Base-by-base conservation (phyloP, 176 grass and related monocot species). In the Carex myosuroides region DNA sequence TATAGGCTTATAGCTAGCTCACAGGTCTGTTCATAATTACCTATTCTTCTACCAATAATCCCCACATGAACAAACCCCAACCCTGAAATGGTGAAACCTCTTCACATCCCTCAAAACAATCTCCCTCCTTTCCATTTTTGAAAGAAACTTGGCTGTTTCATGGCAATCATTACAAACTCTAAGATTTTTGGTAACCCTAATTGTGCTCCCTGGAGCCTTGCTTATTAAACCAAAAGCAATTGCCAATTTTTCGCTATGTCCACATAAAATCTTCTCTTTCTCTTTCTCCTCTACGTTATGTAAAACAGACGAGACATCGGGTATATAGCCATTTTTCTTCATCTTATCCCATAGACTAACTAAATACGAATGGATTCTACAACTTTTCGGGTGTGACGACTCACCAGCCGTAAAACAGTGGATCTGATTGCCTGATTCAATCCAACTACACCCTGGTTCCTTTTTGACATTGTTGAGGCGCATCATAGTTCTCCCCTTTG, bases 101-200 rank as follows among this genome's bases (percentile, higher is more conserved):
- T 85, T 86, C 13, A 90, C 83, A 14, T 98, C 92, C 75, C 95
- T 90, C 1, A 98, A 91, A 80, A 95, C 83, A 8, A 94, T 98
- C 77, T 93, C 89, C 79, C 95, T 88, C 21, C 80, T 86, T 37
- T 83, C 64, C 81, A 98, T 91, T 79, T 64, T 93, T 0, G 92
- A 94, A 60, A 98, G 82, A 89, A 98, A 98, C 64, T 98, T 98
- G 41, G 89, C 80, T 0, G 92, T 81, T 64, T 98, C 92, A 44
- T 98, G 95, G 87, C 95, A 95, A 82, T 95, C 95, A 80, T 95
- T 95, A 87, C 95, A 98, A 80, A 93, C 92, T 77, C 95, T 88
- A 42, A 98, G 89, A 85, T 98, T 98, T 88, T 98, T 98, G 60
- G 95, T 90, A 67, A 98, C 91, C 77, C 92, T 86, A 64, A 98